Evolutionary conservation across 2,329 filamentous ascomycete species (phyloP).

Genomic region (Colletotrichum musae): DNA sequence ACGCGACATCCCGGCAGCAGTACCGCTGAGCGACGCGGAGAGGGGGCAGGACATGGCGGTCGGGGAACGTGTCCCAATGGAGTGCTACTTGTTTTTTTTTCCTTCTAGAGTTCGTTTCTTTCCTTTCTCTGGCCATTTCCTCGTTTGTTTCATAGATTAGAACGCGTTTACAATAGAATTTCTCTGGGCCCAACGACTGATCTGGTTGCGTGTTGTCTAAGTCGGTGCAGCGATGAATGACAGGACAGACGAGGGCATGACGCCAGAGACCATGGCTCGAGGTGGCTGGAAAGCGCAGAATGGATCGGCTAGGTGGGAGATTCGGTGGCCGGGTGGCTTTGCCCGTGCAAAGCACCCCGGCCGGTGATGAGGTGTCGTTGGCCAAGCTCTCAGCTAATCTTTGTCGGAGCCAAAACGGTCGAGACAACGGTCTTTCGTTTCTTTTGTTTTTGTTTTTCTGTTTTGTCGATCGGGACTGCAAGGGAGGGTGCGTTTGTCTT

Average conservation of each 20-base stretch:
- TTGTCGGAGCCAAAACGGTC: slow-evolving; percentile 2
- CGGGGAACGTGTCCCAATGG: not conserved
- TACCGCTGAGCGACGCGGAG: not conserved
- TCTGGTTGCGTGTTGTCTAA: not conserved
- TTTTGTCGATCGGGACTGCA: too few species aligned
- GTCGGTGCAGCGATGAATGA: not conserved
- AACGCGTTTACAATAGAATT: slow-evolving; percentile 2
- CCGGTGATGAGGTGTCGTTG: not conserved
- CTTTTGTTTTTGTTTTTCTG: too few species aligned
- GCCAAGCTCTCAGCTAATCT: not conserved
- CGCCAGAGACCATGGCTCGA: not conserved
- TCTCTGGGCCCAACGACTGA: not conserved
- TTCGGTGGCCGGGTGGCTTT: not conserved
- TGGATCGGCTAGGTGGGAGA: not conserved
- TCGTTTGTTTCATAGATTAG: not conserved
- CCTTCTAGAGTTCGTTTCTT: not conserved
- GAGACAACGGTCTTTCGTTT: not conserved
- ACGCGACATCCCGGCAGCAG: slow-evolving; percentile 32
- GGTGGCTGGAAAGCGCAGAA: slow-evolving; percentile 1
- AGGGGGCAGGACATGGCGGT: not conserved
- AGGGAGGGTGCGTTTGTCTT: slow-evolving; percentile 15
- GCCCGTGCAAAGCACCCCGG: not conserved
- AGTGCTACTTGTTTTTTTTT: too few species aligned
- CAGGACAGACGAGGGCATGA: not conserved
- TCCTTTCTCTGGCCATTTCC: not conserved